Percentiles rank a stretch among this genome's conserved stretches.
phyloP scores from a whole-genome alignment of 2,329 filamentous ascomycete genomes.

The Mycosphaerelloides madeirae region DNA sequence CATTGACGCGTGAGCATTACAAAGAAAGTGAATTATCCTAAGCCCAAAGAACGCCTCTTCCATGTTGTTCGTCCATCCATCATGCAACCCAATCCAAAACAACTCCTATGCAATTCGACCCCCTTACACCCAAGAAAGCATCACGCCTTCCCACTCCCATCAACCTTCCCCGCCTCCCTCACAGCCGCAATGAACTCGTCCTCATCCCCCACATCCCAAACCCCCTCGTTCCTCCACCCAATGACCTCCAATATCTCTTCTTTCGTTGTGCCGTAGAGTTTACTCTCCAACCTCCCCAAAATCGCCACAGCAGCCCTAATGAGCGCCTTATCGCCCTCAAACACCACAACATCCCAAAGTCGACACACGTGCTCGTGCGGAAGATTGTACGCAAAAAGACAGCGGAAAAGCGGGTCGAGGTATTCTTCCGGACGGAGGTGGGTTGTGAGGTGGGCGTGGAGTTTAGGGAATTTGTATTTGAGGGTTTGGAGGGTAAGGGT shows the following conservation, averaged over 20 bases:
- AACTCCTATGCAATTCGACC: too few species aligned
- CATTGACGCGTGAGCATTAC: too few species aligned
- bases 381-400: constrained; percentile 31
- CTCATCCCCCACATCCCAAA: constrained; percentile 34
- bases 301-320: constrained; percentile 68
- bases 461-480: constrained; percentile 56
- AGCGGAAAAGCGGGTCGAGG: constrained; percentile 31
- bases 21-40: too few species aligned
- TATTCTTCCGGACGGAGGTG: constrained; percentile 36
- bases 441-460: constrained; percentile 61
- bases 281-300: constrained; percentile 50
- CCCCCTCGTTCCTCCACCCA: constrained; percentile 36
- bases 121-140: too few species aligned
- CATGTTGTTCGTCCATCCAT: too few species aligned
- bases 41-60: too few species aligned
- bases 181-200: constrained; percentile 38
- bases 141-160: constrained; percentile 9
- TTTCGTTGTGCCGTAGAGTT: constrained; percentile 40
- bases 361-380: constrained; percentile 52
- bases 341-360: constrained; percentile 77
- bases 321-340: constrained; percentile 71
- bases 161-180: constrained; percentile 35
- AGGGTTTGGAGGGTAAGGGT: constrained; percentile 65
- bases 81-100: too few species aligned
- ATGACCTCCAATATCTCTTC: constrained; percentile 43